These are phyloP conservation scores for Aspergillus novofumigatus DNA, from an alignment of 2,329 filamentous ascomycete genomes.

Conservation along the genomic window DNA sequence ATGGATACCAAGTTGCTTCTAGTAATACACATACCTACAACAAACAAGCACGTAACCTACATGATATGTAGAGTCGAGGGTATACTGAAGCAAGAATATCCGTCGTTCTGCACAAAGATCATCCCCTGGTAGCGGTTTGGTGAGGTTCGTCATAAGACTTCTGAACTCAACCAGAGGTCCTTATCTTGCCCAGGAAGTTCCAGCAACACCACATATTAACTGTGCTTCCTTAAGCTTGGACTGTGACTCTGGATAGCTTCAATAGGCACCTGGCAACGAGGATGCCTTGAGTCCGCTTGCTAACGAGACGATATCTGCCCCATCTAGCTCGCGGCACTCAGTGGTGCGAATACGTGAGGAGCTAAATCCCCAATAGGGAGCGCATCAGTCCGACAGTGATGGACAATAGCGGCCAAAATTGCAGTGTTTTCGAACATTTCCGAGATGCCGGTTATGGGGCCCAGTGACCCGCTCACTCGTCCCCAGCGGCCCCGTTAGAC, in stretches of 20 bases:
- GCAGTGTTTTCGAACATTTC: background rate
- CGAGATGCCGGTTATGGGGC: background rate
- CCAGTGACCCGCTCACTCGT: conserved; percentile 23
- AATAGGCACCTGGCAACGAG: background rate
- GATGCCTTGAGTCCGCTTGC: background rate
- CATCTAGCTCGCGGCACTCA: background rate
- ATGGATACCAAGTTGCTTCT: background rate
- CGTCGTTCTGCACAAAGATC: background rate
- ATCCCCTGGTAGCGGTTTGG: background rate
- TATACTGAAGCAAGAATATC: background rate
- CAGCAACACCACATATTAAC: background rate
- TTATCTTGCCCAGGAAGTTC: background rate
- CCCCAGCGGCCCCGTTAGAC: conserved; percentile 16
- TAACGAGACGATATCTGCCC: background rate
- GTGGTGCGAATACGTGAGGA: background rate
- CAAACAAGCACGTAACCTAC: background rate
- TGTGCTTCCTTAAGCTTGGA: background rate
- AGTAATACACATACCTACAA: background rate
- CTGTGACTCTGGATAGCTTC: background rate
- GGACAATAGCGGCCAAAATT: background rate
- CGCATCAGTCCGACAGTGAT: background rate
- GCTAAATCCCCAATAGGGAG: background rate
- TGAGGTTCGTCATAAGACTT: background rate
- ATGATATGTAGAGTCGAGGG: background rate
- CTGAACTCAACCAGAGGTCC: background rate